These are phyloP conservation scores for Marasmius oreades DNA, from an alignment of 1,284 basidiomycete genomes.

Conservation along the genomic window DNA sequence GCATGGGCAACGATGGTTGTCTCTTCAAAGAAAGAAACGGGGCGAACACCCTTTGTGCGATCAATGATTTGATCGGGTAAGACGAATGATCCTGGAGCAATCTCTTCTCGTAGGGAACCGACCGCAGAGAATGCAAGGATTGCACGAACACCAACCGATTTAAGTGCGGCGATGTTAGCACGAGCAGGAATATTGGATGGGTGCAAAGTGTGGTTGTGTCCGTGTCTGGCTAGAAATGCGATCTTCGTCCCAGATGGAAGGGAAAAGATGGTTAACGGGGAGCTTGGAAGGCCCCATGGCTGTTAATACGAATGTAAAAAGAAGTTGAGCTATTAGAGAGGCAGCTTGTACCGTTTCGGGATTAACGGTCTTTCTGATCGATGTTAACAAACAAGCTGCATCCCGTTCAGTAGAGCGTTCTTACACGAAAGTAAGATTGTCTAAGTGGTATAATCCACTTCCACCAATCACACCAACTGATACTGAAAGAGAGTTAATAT, in stretches of 20 bases:
- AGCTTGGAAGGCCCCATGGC: conserved; percentile 94
- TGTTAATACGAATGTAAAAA: conserved; percentile 27
- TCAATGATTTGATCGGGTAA: conserved; percentile 96
- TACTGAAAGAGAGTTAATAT: conserved; percentile 37
- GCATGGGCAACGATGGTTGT: conserved; percentile 87
- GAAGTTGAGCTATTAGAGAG: conserved; percentile 2
- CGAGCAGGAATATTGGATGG: conserved; percentile 80
- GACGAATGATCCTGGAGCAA: conserved; percentile 86
- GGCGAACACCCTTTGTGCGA: conserved; percentile 89
- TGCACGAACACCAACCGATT: conserved; percentile 85
- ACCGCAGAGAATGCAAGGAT: conserved; percentile 96
- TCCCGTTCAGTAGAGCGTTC: conserved; percentile 23
- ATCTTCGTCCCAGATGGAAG: conserved; percentile 77
- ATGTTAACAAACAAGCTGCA: background rate
- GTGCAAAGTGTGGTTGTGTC: conserved; percentile 67
- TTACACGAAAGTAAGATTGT: conserved; percentile 82
- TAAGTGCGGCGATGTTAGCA: conserved; percentile 95
- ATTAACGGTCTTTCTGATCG: conserved; percentile 60
- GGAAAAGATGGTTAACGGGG: conserved; percentile 85
- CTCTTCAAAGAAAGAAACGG: conserved; percentile 85
- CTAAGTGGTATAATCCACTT: conserved; percentile 84
- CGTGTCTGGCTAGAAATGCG: conserved; percentile 94
- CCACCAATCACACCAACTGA: conserved; percentile 84
- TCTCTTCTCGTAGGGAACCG: conserved; percentile 93
- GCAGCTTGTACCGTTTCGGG: conserved; percentile 58